Evolutionary conservation across 345 rosid species (phyloP), one percentile per base, ranked within the genome.

Genomic region (Anacardium occidentale): DNA sequence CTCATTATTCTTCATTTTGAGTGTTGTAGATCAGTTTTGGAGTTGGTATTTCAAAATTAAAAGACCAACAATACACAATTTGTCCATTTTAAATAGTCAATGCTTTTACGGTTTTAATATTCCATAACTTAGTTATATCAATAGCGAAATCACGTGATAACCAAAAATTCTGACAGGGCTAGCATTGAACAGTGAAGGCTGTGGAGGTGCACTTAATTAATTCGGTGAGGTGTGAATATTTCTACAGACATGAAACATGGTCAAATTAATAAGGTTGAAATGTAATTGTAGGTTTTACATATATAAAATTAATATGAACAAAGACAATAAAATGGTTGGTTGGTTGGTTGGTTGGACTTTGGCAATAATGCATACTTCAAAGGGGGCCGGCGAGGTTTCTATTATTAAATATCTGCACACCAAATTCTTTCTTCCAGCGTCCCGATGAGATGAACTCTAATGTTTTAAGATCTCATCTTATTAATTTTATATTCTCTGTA

Each of bases 301-400:
- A 29, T 21, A 11, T n/a, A 52, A 37, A 69, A 10, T 25, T 8
- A 53, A 57, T 54, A 15, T 57, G 54, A 45, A 45, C 25, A 56
- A 69, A 50, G 73, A 57, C 73, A 44, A 58, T 18, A 58, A 57
- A 44, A 58, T 58, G 73, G 55, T 69, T 69, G 58, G 70, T 69
- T 75, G 58, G 70, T 69, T 75, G 65, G 32, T 29, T 29, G 68
- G 56, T 50, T 18, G 51, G 60, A 70, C 60, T 60, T 60, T 77
- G 64, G 73, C 76, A 59, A 74, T 51, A 52, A 29, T 52, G 56
- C 44, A 25, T 48, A 29, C 40, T 29, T 40, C 15, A 29, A 45
- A 55, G 57, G 50, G 66, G 68, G 59, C 72, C 32, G 32, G 32
- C 3, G 32, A 60, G 73, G 64, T 77, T 64, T 50, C 56, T 56